Evolutionary conservation across 2,329 filamentous ascomycete genomes (phyloP).

Genomic region (Zasmidium cellare): DNA sequence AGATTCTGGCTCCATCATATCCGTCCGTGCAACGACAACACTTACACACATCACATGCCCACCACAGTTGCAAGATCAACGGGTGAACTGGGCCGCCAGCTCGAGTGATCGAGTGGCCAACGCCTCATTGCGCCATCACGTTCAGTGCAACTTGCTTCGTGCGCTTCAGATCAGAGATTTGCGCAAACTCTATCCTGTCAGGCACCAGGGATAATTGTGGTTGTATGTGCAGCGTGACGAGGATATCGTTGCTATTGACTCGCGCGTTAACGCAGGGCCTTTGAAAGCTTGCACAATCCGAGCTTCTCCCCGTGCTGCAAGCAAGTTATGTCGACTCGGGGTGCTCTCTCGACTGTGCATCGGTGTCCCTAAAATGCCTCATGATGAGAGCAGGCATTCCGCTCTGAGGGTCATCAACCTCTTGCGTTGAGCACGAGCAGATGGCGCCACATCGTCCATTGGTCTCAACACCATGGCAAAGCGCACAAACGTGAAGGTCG

Average conservation of each 20-base stretch:
- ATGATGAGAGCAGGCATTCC: too few relatives aligned
- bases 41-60: not conserved
- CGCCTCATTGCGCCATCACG: conserved; percentile 7
- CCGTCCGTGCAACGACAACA: not conserved
- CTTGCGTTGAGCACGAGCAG: too few relatives aligned
- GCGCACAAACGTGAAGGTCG: too few relatives aligned
- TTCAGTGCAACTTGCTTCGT: not conserved
- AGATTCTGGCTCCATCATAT: not conserved
- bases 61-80: not conserved
- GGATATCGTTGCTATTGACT: not conserved
- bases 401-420: too few relatives aligned
- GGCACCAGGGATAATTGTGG: not conserved
- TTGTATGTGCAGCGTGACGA: not conserved
- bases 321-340: too few relatives aligned
- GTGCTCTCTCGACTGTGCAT: too few relatives aligned
- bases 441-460: too few relatives aligned
- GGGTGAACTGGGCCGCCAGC: not conserved
- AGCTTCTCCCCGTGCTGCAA: conserved; percentile 2
- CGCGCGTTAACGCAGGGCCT: not conserved
- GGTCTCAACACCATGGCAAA: too few relatives aligned
- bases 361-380: too few relatives aligned
- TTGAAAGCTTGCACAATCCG: not conserved
- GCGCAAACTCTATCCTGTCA: conserved; percentile 6
- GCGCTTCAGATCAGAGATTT: conserved; percentile 3
- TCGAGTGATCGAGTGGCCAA: not conserved